A percentile compares a stretch with the other conserved stretches of the same genome.
Conservation (phyloP, 345 rosid species). For the Eucalyptus coolabah region DNA sequence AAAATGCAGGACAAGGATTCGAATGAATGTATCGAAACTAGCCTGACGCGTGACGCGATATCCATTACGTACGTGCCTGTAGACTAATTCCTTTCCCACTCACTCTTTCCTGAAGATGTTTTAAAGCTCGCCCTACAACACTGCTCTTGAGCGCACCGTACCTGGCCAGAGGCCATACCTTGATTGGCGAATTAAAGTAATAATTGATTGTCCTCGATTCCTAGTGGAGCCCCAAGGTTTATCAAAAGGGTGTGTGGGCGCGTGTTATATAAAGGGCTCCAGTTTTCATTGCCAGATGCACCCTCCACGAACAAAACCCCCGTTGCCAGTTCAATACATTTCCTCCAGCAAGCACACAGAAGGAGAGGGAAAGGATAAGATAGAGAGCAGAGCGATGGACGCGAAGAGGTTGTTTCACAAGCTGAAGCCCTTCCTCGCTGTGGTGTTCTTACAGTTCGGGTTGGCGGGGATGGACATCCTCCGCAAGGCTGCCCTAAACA, state of each 20-base stretch:
- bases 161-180: not conserved
- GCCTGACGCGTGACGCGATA: not conserved
- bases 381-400: not conserved
- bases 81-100: not conserved
- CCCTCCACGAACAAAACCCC: not conserved
- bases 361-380: not conserved
- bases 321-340: not conserved
- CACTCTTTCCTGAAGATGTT: not conserved
- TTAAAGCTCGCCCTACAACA: not conserved
- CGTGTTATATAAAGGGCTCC: not conserved
- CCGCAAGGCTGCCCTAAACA: slow-evolving; percentile 57
- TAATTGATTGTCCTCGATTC: not conserved
- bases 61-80: not conserved
- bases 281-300: not conserved
- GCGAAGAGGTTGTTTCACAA: slow-evolving; percentile 1
- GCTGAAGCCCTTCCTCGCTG: slow-evolving; percentile 48
- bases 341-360: not conserved
- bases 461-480: slow-evolving; percentile 75
- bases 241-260: not conserved
- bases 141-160: accelerated
- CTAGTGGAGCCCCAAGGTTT: not conserved
- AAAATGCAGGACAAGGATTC: not conserved
- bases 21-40: not conserved
- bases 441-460: slow-evolving; percentile 61
- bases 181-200: too few relatives aligned